Evolutionary conservation across 2,329 filamentous ascomycete species (phyloP), one percentile per base, ranked within the genome.

Genomic region (Teratosphaeriaceae sp.): DNA sequence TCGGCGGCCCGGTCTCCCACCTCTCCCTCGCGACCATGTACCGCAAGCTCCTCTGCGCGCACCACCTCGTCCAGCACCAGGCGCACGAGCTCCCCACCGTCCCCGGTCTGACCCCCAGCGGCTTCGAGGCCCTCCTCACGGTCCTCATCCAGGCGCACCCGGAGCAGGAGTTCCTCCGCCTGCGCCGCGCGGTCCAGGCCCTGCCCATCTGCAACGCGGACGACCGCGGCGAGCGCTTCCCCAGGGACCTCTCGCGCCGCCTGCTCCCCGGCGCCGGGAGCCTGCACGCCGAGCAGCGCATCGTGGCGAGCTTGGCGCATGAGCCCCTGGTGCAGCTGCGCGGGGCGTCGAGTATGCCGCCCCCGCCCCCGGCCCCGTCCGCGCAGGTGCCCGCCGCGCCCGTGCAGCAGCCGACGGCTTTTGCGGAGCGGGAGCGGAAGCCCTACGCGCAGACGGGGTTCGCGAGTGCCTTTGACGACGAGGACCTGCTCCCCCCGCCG

Each of bases 101-200:
- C 16, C 70, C 71, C 4, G 68, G 63, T 4, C 54, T 74, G 27
- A 74, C 71, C 3, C 69, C 71, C 6, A 44, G 59, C 16, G 71
- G 71, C 6, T 74, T 74, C 43, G 59, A 70, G 31, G 55, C 59
- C 15, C 94, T 86, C 82, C 80, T 85, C 68, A 82, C 78, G 1
- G 71, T 78, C 29, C 76, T 86, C 61, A 82, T 90, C 27, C 76
- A 80, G 50, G 84, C 86, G 1, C 80, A 88, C 50, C 88, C 88
- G 0, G 80, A 88, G 30, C 73, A 78, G 36, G 88, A 94, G 62
- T 82, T 80, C 45, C 73, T 76, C 31, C 78, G 88, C 8, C 69
- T 95, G 3, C 72, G 79, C 33, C 79, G 76, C 44, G 78, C 87
- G 18, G 76, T 89, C 3, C 63, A 79, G 3, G 75, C 82, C 34